A percentile compares a stretch with the other conserved stretches of the same genome.
phyloP scores from a whole-genome alignment of 306 rosid genomes.

The Herpetospermum pedunculosum region DNA sequence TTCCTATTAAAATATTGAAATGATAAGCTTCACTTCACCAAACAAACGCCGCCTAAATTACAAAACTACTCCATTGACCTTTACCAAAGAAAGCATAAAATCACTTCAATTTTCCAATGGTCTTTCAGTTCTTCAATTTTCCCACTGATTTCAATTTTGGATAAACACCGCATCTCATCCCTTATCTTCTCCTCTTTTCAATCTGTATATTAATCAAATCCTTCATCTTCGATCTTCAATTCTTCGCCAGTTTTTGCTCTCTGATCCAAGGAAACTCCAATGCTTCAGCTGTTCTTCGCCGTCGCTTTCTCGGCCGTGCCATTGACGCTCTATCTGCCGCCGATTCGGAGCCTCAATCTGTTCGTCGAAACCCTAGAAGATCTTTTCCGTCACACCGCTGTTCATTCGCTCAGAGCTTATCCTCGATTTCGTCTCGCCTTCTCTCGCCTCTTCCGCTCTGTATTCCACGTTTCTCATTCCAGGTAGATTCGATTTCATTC shows the following conservation, averaged over 20 bases:
- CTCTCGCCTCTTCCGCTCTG: conserved; percentile 48
- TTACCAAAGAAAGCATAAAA: too few relatives aligned
- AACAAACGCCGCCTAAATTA: too few relatives aligned
- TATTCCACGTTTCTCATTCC: conserved; percentile 35
- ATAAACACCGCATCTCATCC: neutral
- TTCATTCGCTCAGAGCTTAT: conserved; percentile 27
- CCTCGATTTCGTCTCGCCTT: conserved; percentile 50
- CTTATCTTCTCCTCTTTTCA: neutral
- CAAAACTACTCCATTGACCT: too few relatives aligned
- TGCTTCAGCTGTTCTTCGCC: conserved; percentile 69
- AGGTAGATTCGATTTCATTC: neutral
- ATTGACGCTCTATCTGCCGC: conserved; percentile 72
- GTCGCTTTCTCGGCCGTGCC: conserved; percentile 93
- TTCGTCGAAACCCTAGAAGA: conserved; percentile 52
- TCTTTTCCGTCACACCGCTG: conserved; percentile 26
- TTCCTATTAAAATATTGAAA: too few relatives aligned
- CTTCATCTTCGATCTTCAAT: neutral
- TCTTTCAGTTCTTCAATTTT: neutral
- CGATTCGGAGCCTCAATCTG: conserved; percentile 60
- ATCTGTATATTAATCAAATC: neutral
- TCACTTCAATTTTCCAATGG: neutral
- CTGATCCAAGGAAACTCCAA: conserved; percentile 7
- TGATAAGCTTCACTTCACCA: too few relatives aligned
- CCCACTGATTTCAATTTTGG: neutral
- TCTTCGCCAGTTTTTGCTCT: neutral